Evolutionary conservation across 805 yeast genomes (phyloP).

Genomic region (Jamesozyma hellenica): DNA sequence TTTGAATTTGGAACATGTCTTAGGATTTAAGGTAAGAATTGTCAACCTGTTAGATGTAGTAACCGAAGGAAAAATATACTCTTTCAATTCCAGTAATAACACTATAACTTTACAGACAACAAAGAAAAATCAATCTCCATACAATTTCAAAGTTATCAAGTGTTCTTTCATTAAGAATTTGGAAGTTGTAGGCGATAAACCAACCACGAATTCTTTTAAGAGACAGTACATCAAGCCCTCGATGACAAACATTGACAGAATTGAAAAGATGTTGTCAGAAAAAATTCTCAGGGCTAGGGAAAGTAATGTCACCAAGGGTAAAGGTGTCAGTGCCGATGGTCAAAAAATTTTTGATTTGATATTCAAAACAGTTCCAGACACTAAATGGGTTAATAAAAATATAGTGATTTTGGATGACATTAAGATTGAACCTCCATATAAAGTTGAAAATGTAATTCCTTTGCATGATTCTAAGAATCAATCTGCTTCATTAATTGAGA

Average conservation of each 20-base stretch:
- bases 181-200: conserved; percentile 35
- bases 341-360: conserved; percentile 37
- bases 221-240: conserved; percentile 29
- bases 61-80: conserved; percentile 52
- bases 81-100: conserved; percentile 41
- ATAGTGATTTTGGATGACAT: conserved; percentile 41
- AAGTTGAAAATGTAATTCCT: conserved; percentile 20
- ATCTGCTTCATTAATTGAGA: conserved; percentile 35
- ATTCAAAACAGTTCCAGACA: conserved; percentile 36
- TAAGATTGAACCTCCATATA: conserved; percentile 36
- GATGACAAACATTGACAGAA: conserved; percentile 25
- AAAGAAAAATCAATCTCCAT: conserved; percentile 14
- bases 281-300: conserved; percentile 20
- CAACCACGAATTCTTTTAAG: conserved; percentile 20
- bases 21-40: conserved; percentile 43
- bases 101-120: conserved; percentile 27
- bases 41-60: conserved; percentile 49
- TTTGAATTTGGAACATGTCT: conserved; percentile 20
- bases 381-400: conserved; percentile 35
- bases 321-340: conserved; percentile 34
- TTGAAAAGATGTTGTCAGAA: conserved; percentile 18
- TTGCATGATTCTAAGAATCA: conserved; percentile 16
- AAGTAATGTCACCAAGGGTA: conserved; percentile 24
- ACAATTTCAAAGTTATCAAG: conserved; percentile 43
- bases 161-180: conserved; percentile 48